These are phyloP conservation scores for Symbiodinium pilosum DNA, from an alignment of 73 alveolate genomes.

Conservation along the genomic window DNA sequence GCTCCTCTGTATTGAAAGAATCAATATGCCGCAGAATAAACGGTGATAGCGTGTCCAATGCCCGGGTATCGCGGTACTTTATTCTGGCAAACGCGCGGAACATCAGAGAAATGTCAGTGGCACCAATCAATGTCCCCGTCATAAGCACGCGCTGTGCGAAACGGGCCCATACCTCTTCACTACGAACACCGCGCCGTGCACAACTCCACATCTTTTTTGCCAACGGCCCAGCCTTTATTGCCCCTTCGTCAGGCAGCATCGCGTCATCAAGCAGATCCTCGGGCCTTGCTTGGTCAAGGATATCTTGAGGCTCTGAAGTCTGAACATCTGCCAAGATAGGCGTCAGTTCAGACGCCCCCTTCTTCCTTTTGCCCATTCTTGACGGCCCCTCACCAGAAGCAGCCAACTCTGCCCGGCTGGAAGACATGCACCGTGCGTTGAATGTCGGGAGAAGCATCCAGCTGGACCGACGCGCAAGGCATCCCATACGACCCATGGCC, in stretches of 20 bases:
- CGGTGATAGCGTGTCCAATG: constrained; percentile 69
- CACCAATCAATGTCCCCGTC: constrained; percentile 56
- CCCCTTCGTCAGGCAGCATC: background rate
- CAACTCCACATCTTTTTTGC: constrained; percentile 71
- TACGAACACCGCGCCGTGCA: constrained; percentile 36
- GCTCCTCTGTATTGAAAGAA: constrained; percentile 52
- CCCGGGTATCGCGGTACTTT: constrained; percentile 80
- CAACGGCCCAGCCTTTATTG: background rate
- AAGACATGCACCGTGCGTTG: too few species aligned
- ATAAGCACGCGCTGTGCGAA: constrained; percentile 69
- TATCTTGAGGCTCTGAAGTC: background rate
- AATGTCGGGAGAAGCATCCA: too few species aligned
- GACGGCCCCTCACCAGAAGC: background rate
- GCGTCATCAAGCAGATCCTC: constrained; percentile 38
- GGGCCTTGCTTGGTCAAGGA: constrained; percentile 54
- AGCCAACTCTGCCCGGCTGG: too few species aligned
- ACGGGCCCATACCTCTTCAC: constrained; percentile 92
- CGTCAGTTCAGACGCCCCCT: constrained; percentile 22
- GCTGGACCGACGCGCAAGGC: too few species aligned
- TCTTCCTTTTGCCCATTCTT: background rate
- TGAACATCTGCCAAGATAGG: constrained; percentile 22
- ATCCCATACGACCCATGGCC: too few species aligned
- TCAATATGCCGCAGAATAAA: constrained; percentile 67
- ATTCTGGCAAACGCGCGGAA: constrained; percentile 76
- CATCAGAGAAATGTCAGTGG: constrained; percentile 68